Evolutionary conservation across 2,329 filamentous ascomycete genomes (phyloP).

Genomic region (Bipolaris gigantea): DNA sequence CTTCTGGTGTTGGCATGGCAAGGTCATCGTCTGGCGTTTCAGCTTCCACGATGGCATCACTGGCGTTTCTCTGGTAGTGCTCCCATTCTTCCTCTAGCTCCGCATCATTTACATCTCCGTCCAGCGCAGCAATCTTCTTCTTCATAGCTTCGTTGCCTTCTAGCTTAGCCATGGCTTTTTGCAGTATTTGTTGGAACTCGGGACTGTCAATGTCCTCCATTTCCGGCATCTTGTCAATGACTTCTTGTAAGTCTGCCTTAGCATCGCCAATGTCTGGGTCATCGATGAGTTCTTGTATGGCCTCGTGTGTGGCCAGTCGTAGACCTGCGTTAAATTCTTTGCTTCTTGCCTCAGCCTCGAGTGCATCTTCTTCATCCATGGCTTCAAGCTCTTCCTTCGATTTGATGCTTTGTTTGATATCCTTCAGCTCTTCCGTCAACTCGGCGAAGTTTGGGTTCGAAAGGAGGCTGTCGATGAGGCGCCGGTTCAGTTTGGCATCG

Average conservation of each 20-base stretch:
- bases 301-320: conserved; percentile 24
- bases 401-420: conserved; percentile 30
- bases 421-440: conserved; percentile 30
- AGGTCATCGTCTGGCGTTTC: conserved; percentile 11
- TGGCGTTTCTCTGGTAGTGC: conserved; percentile 14
- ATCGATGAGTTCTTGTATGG: conserved; percentile 30
- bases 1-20: conserved; percentile 9
- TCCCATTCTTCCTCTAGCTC: conserved; percentile 20
- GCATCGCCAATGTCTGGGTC: conserved; percentile 33
- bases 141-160: conserved; percentile 24
- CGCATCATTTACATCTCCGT: conserved; percentile 9
- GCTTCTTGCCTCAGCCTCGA: conserved; percentile 18
- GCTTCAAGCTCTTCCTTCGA: conserved; percentile 20
- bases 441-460: conserved; percentile 35
- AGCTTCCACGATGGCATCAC: conserved; percentile 13
- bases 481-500: conserved; percentile 27
- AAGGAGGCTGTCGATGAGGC: conserved; percentile 35
- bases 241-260: conserved; percentile 25
- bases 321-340: conserved; percentile 21
- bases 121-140: conserved; percentile 23
- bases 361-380: conserved; percentile 13
- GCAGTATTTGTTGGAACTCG: conserved; percentile 26
- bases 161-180: conserved; percentile 28
- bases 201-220: conserved; percentile 22
- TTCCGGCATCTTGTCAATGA: conserved; percentile 29